Percentiles rank a stretch among this genome's conserved stretches.
phyloP scores from a whole-genome alignment of 306 rosid species.

The Fagus sylvatica region DNA sequence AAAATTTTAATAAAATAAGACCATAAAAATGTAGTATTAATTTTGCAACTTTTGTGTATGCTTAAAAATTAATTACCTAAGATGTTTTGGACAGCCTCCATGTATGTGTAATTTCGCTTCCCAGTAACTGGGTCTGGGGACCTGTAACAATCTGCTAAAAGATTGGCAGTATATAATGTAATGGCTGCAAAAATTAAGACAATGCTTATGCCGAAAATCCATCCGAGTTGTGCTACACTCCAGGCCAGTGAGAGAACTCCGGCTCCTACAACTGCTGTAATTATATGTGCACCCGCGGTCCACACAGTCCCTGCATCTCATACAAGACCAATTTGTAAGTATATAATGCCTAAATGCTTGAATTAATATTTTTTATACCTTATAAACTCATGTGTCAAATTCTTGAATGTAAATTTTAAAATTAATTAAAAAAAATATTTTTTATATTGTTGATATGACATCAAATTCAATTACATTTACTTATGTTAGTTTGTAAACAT shows the following conservation, averaged over 20 bases:
- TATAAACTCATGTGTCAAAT: neutral
- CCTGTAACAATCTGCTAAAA: conserved; percentile 47
- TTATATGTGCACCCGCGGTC: conserved; percentile 44
- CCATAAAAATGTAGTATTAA: too few species aligned
- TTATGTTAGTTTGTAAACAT: too few species aligned
- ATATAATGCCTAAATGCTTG: too few species aligned
- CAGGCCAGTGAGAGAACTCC: conserved; percentile 43
- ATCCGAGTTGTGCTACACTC: conserved; percentile 44
- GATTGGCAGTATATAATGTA: conserved; percentile 36
- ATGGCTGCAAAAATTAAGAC: conserved; percentile 26
- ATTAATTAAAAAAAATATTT: neutral
- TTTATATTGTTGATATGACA: neutral
- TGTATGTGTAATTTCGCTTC: conserved; percentile 40
- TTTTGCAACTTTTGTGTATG: too few species aligned
- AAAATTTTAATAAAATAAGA: neutral
- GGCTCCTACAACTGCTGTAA: conserved; percentile 41
- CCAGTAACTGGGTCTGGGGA: conserved; percentile 35
- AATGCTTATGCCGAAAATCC: conserved; percentile 22
- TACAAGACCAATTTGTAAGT: too few species aligned
- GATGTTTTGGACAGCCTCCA: conserved; percentile 38
- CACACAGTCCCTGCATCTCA: conserved; percentile 33
- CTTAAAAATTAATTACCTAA: conserved; percentile 28
- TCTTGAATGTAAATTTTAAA: neutral
- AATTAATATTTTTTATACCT: too few species aligned
- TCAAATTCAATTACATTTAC: too few species aligned